phyloP scores from a whole-genome alignment of 1,284 basidiomycete species.

The Xerocomus subilludens region DNA sequence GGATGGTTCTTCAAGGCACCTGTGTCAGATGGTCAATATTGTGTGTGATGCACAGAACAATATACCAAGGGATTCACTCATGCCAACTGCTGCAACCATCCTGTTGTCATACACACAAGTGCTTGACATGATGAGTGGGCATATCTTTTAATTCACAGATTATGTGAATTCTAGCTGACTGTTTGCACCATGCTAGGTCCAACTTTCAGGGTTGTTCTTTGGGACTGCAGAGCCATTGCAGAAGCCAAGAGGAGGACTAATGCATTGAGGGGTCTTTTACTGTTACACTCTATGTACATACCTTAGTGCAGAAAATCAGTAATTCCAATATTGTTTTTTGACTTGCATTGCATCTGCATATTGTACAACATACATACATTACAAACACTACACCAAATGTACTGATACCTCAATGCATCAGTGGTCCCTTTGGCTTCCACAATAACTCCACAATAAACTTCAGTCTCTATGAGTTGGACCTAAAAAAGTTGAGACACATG shows the following conservation, averaged over 20 bases:
- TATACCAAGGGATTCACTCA: conserved; percentile 61
- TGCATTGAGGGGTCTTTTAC: no score
- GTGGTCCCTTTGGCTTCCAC: conserved; percentile 64
- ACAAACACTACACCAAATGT: background rate
- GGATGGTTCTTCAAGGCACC: conserved; percentile 45
- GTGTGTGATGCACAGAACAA: conserved; percentile 62
- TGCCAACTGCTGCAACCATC: conserved; percentile 54
- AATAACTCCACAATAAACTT: conserved; percentile 70
- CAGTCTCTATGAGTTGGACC: conserved; percentile 70
- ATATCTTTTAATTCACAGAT: background rate
- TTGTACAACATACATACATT: no score
- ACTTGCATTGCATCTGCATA: no score
- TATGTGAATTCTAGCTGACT: no score
- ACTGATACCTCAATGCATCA: conserved; percentile 53
- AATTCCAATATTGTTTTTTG: no score
- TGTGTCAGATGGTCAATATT: conserved; percentile 66
- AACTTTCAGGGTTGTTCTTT: no score
- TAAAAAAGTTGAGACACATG: conserved; percentile 36
- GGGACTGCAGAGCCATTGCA: no score
- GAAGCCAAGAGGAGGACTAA: no score
- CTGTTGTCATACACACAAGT: conserved; percentile 65
- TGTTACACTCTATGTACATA: no score
- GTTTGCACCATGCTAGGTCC: no score
- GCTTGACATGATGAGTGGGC: conserved; percentile 62
- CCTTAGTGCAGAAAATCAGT: no score